Conservation (phyloP, 306 rosid species). For the Prosopis cineraria region DNA sequence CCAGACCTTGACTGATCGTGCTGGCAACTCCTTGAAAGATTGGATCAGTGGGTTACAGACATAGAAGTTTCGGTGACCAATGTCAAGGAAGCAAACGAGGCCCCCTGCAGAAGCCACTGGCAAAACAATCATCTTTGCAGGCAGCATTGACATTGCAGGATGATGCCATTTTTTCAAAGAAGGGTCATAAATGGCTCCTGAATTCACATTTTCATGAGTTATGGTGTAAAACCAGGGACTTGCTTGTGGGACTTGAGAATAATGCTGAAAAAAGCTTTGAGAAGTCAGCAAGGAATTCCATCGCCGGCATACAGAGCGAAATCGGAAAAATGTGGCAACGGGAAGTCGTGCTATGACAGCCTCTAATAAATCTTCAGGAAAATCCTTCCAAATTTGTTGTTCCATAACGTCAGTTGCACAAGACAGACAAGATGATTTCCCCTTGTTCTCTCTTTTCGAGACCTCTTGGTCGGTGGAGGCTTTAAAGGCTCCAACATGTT, state of each 20-base stretch:
- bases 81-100: constrained; percentile 79
- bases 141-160: constrained; percentile 63
- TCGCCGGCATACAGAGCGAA: constrained; percentile 73
- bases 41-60: constrained; percentile 89
- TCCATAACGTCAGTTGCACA: constrained; percentile 66
- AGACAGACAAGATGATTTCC: constrained; percentile 51
- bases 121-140: constrained; percentile 50
- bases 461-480: constrained; percentile 66
- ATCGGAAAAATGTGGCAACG: constrained; percentile 69
- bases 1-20: constrained; percentile 74
- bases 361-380: constrained; percentile 87
- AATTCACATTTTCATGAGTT: constrained; percentile 67
- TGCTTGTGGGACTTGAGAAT: constrained; percentile 59
- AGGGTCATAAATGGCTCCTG: constrained; percentile 92
- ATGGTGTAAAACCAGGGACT: constrained; percentile 88
- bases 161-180: constrained; percentile 87
- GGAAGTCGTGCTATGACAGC: constrained; percentile 91
- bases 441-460: constrained; percentile 59
- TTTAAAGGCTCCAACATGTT: constrained; percentile 62
- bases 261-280: constrained; percentile 69
- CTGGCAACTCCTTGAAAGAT: constrained; percentile 88
- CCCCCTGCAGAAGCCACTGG: constrained; percentile 99
- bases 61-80: constrained; percentile 67
- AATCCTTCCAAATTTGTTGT: constrained; percentile 75
- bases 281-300: constrained; percentile 86